Evolutionary conservation across 768 basidiomycete species (phyloP).

Genomic region (Psilocybe tampanensis): DNA sequence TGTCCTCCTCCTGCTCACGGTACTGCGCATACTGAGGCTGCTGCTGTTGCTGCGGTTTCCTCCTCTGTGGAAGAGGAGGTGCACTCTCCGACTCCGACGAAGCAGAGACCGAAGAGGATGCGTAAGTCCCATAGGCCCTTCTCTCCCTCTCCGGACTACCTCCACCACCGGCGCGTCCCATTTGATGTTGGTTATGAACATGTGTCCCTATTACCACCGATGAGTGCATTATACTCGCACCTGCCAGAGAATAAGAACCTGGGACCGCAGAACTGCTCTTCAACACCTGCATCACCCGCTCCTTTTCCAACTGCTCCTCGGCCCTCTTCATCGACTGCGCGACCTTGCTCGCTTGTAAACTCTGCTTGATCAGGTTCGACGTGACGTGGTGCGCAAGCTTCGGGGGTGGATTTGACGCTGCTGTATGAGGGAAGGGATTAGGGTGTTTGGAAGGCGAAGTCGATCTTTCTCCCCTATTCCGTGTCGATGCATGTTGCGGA

Average conservation of each 20-base stretch:
- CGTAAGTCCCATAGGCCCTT: too few species aligned
- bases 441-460: constrained; percentile 18
- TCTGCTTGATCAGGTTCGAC: constrained; percentile 71
- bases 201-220: constrained; percentile 37
- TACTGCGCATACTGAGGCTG: constrained; percentile 9
- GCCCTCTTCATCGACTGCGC: constrained; percentile 72
- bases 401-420: constrained; percentile 31
- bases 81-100: constrained; percentile 19
- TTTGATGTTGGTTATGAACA: constrained; percentile 25
- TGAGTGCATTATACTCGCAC: constrained; percentile 33
- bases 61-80: constrained; percentile 35
- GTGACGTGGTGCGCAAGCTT: constrained; percentile 52
- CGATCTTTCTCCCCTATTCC: constrained; percentile 13
- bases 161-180: not conserved
- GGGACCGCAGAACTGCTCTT: constrained; percentile 54
- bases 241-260: constrained; percentile 34
- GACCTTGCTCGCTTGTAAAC: constrained; percentile 71
- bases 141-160: constrained; percentile 3
- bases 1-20: not conserved
- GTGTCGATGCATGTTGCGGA: constrained; percentile 35
- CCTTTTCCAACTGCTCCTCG: constrained; percentile 68
- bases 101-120: constrained; percentile 7
- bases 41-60: too few species aligned
- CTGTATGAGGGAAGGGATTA: constrained; percentile 13
- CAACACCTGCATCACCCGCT: constrained; percentile 70